A percentile compares a stretch with the other conserved stretches of the same genome.
phyloP scores from a whole-genome alignment of 2,329 filamentous ascomycete genomes.

The Aureobasidium sp. region DNA sequence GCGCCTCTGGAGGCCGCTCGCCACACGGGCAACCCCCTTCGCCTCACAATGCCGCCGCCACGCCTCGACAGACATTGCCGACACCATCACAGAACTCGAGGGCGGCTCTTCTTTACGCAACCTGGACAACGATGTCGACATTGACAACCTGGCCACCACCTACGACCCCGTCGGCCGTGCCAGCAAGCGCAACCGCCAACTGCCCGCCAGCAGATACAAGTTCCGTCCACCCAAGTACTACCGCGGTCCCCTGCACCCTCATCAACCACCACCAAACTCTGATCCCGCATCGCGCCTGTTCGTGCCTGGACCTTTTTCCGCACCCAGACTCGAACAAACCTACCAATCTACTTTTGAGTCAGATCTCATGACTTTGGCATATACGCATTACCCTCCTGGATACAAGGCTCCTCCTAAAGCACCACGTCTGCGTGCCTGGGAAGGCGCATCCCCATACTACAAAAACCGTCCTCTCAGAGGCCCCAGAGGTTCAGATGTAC shows the following conservation, averaged over 20 bases:
- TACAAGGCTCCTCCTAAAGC: conserved; percentile 51
- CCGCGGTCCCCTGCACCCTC: conserved; percentile 84
- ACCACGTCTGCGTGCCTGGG: conserved; percentile 75
- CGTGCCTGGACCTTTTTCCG: conserved; percentile 81
- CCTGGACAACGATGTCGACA: conserved; percentile 28
- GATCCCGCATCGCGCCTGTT: conserved; percentile 85
- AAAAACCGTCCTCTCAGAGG: conserved; percentile 81
- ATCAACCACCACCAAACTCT: conserved; percentile 80
- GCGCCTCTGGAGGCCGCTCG: conserved; percentile 8
- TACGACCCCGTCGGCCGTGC: conserved; percentile 46
- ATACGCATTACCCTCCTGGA: conserved; percentile 78
- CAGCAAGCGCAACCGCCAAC: conserved; percentile 34
- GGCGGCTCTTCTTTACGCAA: conserved; percentile 39
- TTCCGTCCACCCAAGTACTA: conserved; percentile 92
- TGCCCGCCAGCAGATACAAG: conserved; percentile 68
- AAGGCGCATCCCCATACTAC: conserved; percentile 87
- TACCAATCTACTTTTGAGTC: conserved; percentile 79
- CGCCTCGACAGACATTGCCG: conserved; percentile 26
- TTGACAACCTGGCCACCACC: conserved; percentile 29
- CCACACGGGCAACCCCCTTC: background rate
- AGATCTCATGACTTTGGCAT: conserved; percentile 83
- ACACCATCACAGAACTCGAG: conserved; percentile 39
- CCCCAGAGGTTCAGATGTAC: conserved; percentile 68
- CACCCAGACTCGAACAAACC: conserved; percentile 81
- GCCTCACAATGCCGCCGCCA: conserved; percentile 25